Evolutionary conservation across 495 filamentous ascomycete species (phyloP).

Genomic region (Aspergillus mulundensis): DNA sequence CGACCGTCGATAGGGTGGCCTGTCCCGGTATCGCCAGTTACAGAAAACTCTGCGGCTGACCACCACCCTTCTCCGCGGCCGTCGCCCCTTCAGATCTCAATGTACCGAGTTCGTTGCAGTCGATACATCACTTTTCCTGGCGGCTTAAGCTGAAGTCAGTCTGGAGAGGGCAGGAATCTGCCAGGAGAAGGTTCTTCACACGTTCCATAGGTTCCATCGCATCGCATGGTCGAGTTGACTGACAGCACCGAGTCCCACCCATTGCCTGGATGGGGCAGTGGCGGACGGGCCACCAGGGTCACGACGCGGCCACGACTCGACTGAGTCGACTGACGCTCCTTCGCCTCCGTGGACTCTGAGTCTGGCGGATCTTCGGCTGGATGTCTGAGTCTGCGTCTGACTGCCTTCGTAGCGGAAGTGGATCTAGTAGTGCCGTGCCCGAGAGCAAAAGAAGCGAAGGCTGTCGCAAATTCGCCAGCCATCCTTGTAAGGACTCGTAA

Average conservation of each 20-base stretch:
- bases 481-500: neutral
- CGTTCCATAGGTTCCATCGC: conserved; percentile 3
- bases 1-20: neutral
- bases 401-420: conserved; percentile 11
- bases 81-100: neutral
- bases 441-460: conserved; percentile 5
- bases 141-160: neutral
- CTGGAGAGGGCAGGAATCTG: neutral
- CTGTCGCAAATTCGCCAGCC: neutral
- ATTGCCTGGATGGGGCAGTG: conserved; percentile 20
- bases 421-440: conserved; percentile 22
- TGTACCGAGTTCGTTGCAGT: neutral
- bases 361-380: conserved; percentile 20
- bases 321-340: neutral
- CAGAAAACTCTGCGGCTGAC: conserved; percentile 10
- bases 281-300: conserved; percentile 15
- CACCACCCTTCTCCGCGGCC: conserved; percentile 13
- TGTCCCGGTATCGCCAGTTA: conserved; percentile 12
- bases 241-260: conserved; percentile 11
- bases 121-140: neutral
- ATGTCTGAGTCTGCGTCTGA: conserved; percentile 12
- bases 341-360: conserved; percentile 7
- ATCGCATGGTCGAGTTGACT: neutral
- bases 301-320: neutral
- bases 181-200: conserved; percentile 2